Conservation (phyloP, 2,329 filamentous ascomycete genomes). For the Proliferodiscus dingleyae region DNA sequence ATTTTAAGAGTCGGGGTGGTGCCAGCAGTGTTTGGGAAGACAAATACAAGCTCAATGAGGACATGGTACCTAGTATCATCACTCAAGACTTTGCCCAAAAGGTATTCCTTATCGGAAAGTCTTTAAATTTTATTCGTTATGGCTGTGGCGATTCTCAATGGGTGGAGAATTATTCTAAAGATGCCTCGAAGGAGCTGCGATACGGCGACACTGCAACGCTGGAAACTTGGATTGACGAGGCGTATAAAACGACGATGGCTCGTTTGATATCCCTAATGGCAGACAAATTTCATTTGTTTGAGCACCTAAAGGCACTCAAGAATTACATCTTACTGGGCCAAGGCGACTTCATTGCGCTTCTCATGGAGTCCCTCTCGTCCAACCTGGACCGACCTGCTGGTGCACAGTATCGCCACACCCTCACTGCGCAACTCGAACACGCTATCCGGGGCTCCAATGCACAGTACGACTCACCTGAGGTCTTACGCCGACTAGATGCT, state of each 20-base stretch:
- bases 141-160: slow-evolving; percentile 90
- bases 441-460: slow-evolving; percentile 96
- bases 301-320: slow-evolving; percentile 86
- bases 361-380: slow-evolving; percentile 93
- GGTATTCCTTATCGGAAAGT: slow-evolving; percentile 95
- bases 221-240: slow-evolving; percentile 90
- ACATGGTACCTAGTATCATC: slow-evolving; percentile 90
- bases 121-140: slow-evolving; percentile 95
- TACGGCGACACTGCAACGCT: slow-evolving; percentile 92
- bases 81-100: slow-evolving; percentile 92
- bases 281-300: slow-evolving; percentile 89
- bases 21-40: slow-evolving; percentile 96
- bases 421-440: slow-evolving; percentile 97
- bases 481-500: slow-evolving; percentile 87
- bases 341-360: slow-evolving; percentile 91
- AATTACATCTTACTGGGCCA: slow-evolving; percentile 92
- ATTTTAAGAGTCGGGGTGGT: slow-evolving; percentile 50
- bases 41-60: slow-evolving; percentile 81
- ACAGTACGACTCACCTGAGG: slow-evolving; percentile 89
- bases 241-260: slow-evolving; percentile 97
- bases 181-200: slow-evolving; percentile 81
- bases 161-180: slow-evolving; percentile 94
- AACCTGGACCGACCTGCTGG: slow-evolving; percentile 95
- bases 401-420: slow-evolving; percentile 90
- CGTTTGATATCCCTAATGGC: slow-evolving; percentile 91